Conservation (phyloP, 192 early-diverging fungal species). For the Coemansia sp. region DNA sequence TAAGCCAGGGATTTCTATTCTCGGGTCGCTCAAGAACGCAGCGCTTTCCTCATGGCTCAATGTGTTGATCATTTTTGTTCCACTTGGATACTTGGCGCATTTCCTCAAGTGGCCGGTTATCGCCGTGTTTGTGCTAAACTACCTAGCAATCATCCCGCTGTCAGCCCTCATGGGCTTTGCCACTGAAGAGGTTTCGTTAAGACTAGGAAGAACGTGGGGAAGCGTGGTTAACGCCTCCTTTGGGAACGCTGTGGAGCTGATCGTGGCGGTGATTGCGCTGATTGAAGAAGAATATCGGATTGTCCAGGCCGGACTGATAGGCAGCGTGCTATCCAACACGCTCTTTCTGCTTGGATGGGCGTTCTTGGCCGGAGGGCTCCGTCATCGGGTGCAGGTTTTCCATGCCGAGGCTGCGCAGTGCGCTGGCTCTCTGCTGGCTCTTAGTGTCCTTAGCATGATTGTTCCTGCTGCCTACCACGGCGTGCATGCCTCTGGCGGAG, state of each 20-base stretch:
- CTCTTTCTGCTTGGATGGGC: conserved; percentile 85
- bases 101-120: conserved; percentile 66
- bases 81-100: conserved; percentile 72
- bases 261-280: conserved; percentile 61
- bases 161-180: conserved; percentile 86
- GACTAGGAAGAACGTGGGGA: conserved; percentile 67
- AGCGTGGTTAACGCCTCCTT: conserved; percentile 70
- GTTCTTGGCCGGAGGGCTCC: conserved; percentile 80
- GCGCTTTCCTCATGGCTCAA: conserved; percentile 64
- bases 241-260: conserved; percentile 69
- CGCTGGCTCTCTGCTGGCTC: conserved; percentile 62
- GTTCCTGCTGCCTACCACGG: conserved; percentile 71
- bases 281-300: conserved; percentile 62
- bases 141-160: conserved; percentile 84
- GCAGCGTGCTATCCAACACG: conserved; percentile 90
- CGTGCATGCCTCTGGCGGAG: conserved; percentile 48
- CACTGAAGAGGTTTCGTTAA: conserved; percentile 79
- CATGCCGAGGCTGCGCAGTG: conserved; percentile 73
- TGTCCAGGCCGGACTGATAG: conserved; percentile 78
- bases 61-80: conserved; percentile 72
- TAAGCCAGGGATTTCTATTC: conserved; percentile 7
- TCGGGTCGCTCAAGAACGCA: conserved; percentile 34
- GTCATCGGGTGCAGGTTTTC: conserved; percentile 65
- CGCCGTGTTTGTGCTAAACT: conserved; percentile 77
- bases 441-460: conserved; percentile 66